Evolutionary conservation across 371 early-diverging fungal species (phyloP).

Genomic region (Dentiscutata heterogama): DNA sequence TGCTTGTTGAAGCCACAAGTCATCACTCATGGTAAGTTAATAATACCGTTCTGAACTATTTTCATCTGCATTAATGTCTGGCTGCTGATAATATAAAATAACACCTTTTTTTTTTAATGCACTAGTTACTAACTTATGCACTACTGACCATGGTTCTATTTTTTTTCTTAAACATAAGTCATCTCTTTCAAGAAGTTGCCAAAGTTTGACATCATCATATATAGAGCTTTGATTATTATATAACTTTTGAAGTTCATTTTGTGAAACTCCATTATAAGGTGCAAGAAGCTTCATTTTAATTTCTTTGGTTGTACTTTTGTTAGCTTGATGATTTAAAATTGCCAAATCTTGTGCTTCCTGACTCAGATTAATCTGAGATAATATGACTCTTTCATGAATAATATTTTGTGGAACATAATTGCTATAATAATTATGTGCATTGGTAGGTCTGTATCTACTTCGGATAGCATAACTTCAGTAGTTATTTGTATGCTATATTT

Average conservation of each 20-base stretch:
- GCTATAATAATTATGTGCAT: neutral
- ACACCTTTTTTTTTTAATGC: neutral
- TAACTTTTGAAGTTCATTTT: neutral
- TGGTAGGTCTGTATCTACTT: neutral
- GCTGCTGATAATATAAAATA: conserved; percentile 11
- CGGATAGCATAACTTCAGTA: neutral
- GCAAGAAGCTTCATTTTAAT: conserved; percentile 5
- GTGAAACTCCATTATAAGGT: neutral
- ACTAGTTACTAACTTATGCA: neutral
- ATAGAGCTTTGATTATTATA: neutral
- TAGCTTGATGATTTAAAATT: neutral
- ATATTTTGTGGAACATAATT: neutral
- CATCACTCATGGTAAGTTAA: neutral
- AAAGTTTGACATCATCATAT: neutral
- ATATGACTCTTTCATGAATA: neutral
- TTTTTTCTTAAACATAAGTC: conserved; percentile 7
- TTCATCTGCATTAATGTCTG: neutral
- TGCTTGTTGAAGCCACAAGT: neutral
- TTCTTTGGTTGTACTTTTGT: conserved; percentile 4
- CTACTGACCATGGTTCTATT: neutral
- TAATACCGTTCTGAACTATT: neutral
- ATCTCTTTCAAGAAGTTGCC: neutral
- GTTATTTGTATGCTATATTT: neutral
- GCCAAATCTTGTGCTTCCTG: neutral
- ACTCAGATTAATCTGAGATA: conserved; percentile 9